These are phyloP conservation scores for Phyllosticta capitalensis DNA, from an alignment of 2,329 filamentous ascomycete species.

Conservation along the genomic window DNA sequence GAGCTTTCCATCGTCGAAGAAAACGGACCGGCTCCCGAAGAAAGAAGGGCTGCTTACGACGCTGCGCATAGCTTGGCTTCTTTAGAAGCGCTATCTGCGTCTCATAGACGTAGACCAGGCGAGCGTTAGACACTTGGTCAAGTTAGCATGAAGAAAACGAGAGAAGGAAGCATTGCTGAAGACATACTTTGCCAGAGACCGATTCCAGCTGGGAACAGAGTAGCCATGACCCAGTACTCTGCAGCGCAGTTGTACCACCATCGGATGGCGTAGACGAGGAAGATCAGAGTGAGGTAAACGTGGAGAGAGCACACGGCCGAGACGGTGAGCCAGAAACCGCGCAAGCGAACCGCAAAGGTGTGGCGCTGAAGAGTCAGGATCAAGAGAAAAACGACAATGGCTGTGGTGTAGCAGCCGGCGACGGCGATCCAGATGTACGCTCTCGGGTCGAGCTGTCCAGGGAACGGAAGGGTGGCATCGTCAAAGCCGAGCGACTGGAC, in stretches of 20 bases:
- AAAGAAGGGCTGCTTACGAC: neutral
- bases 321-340: neutral
- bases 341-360: conserved; percentile 3
- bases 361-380: conserved; percentile 1
- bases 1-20: neutral
- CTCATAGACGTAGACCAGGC: conserved; percentile 4
- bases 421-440: conserved; percentile 5
- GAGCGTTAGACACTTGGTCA: conserved; percentile 1
- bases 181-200: conserved; percentile 6
- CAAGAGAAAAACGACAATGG: neutral
- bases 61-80: neutral
- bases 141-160: neutral
- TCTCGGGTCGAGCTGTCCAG: neutral
- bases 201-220: conserved; percentile 1
- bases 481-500: neutral
- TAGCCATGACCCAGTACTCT: conserved; percentile 9
- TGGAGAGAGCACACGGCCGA: neutral
- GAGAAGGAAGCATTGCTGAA: too few species aligned
- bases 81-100: conserved; percentile 1
- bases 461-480: neutral
- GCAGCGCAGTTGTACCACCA: conserved; percentile 7
- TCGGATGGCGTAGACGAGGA: conserved; percentile 3
- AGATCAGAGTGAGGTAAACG: conserved; percentile 1
- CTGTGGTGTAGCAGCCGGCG: conserved; percentile 4
- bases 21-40: neutral